Base-by-base conservation (phyloP, 1,284 basidiomycete genomes). In the Schizopora paradoxa region DNA sequence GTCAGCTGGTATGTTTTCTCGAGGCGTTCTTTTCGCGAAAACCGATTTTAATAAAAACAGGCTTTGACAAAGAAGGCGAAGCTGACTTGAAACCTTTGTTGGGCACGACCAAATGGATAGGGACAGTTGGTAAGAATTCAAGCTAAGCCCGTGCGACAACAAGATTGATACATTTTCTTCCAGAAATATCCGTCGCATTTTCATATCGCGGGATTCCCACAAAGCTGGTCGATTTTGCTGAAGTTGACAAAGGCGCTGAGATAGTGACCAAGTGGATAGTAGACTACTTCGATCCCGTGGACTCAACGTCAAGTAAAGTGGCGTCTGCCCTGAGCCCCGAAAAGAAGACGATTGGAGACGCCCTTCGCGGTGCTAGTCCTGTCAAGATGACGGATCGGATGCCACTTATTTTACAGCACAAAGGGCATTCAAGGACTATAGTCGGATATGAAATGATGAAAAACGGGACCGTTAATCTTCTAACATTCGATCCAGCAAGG, bases 391-490 rank as follows among this genome's bases (percentile, higher is more conserved):
- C 82, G 1, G 61, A 74, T 26, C 77, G 73, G 55, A 81, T 89
- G 73, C 91, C 91, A 3, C 57, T 94, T 14, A 80, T 94, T 29
- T 67, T 94, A 35, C 80, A 93, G 68, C 81, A 89, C 55, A 61
- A 73, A 3, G 88, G 90, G 0, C 91, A 94, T 65, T 93, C 91
- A 11, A 67, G 86, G n/a, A 84, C 82, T 1, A 79, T 94, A 11
- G 72, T 93, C 2, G 91, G 91, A 1, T 91, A 85, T 55, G 88
- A 93, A 59, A 63, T 80, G 29, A 69, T 66, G 23, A 73, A 71
- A 51, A 68, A 68, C 16, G 82, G 80, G 5, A 64, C 68, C 10
- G 68, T 76, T 31, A 82, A 78, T 53, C 68, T 94, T 2, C 67
- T 93, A 7, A 67, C 77, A 6, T 88, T 91, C 51, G 88, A 93